Evolutionary conservation across 1,284 basidiomycete species (phyloP), one percentile per base, ranked within the genome.

Genomic region (Cryptococcus floricola): DNA sequence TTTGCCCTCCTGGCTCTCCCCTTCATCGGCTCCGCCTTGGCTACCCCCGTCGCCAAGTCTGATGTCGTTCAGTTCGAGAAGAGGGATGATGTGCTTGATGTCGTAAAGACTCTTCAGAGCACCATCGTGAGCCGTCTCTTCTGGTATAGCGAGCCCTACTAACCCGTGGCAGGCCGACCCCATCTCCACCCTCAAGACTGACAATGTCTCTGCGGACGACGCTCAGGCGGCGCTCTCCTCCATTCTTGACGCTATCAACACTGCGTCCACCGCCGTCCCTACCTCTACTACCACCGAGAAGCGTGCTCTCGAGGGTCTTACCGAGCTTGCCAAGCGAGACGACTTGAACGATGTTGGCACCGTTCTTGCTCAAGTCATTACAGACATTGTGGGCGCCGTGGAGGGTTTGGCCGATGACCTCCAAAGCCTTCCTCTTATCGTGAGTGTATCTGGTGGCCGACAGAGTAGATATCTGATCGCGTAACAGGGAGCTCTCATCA

Each of bases 291-390:
- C 52, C 16, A 39, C 52, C 18, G 47, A 44, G 14, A 50, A 48
- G 31, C 45, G 56, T 6, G 46, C 23, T 13, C 28, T 52, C 19
- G 16, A 39, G 44, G 18, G 18, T 28, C n/a, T 44, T 51, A 44
- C 34, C 48, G 25, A 52, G 53, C 39, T 46, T 45, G 41, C 49
- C 38, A 49, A 42, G 50, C 48, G 49, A 50, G 56, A 60, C n/a
- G 56, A 61, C 45, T 19, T 63, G 18, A 23, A 53, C 6, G 44
- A 43, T 10, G 62, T 63, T 28, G 59, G 56, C 31, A 19, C 18
- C n/a, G 56, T 61, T 10, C 39, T 63, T 23, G 62, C 62, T 2
- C 23, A 57, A 18, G 43, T 64, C 19, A 64, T 64, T 37, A 19
- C 47, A 39, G 59, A 64, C 34, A 51, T 64, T 31, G 50, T 61